Conservation (phyloP, 2,329 filamentous ascomycete genomes). For the Pseudogymnoascus sp. region DNA sequence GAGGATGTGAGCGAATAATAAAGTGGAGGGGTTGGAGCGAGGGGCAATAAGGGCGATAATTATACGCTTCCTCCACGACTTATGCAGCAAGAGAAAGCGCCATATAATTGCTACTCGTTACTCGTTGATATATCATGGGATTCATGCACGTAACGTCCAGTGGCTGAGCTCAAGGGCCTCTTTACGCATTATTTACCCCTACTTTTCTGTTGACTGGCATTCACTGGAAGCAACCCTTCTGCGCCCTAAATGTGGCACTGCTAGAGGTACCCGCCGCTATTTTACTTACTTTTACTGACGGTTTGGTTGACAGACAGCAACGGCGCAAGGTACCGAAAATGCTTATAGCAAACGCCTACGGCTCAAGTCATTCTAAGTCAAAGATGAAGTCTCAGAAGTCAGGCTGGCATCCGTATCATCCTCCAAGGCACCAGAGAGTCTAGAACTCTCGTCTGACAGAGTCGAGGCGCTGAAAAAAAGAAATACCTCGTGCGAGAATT, state of each 20-base stretch:
- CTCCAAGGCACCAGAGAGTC: neutral
- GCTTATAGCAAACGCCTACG: neutral
- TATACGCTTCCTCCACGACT: neutral
- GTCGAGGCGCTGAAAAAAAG: neutral
- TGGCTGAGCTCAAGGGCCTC: neutral
- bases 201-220: neutral
- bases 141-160: neutral
- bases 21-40: conserved; percentile 6
- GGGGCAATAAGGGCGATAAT: neutral
- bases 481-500: neutral
- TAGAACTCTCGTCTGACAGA: neutral
- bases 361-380: neutral
- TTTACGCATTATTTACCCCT: neutral
- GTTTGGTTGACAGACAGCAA: neutral
- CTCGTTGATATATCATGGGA: conserved; percentile 7
- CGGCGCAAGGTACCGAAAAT: neutral
- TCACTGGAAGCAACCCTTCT: neutral
- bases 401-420: neutral
- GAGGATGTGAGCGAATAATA: neutral
- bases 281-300: neutral
- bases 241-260: neutral
- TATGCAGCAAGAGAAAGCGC: conserved; percentile 1
- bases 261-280: neutral
- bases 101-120: conserved; percentile 7
- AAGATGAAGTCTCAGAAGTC: neutral